These are phyloP conservation scores for Eleusine indica DNA, from an alignment of 176 grass and related monocot genomes.

Conservation along the genomic window DNA sequence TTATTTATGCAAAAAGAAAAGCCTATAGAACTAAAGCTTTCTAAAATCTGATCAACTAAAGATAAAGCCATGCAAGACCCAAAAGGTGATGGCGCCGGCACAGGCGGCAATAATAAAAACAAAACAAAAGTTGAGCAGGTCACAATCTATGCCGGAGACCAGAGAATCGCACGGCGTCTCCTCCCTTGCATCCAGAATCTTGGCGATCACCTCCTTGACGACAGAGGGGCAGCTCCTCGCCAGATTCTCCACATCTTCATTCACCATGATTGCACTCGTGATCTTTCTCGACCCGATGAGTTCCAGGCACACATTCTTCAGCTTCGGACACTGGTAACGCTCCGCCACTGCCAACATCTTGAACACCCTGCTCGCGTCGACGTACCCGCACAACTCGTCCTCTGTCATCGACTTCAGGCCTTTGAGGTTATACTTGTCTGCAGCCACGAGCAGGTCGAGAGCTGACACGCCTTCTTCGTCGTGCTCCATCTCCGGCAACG, in stretches of 20 bases:
- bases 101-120: not conserved
- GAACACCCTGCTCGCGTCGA: not conserved
- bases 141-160: too few species aligned
- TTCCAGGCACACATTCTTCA: not conserved
- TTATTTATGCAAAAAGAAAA: too few species aligned
- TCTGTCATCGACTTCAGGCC: not conserved
- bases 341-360: not conserved
- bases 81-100: not conserved
- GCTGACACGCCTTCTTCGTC: too few species aligned
- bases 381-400: not conserved
- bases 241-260: not conserved
- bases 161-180: not conserved
- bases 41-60: too few species aligned
- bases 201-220: not conserved
- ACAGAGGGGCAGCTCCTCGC: not conserved
- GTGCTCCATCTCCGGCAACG: not conserved
- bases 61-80: too few species aligned
- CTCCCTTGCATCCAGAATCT: not conserved
- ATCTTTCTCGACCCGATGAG: not conserved
- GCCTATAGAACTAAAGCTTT: too few species aligned
- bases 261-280: not conserved
- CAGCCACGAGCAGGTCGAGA: too few species aligned
- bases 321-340: not conserved
- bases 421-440: not conserved
- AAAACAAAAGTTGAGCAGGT: not conserved